Evolutionary conservation across 805 yeast genomes (phyloP).

Genomic region (Zygosaccharomyces bisporus): DNA sequence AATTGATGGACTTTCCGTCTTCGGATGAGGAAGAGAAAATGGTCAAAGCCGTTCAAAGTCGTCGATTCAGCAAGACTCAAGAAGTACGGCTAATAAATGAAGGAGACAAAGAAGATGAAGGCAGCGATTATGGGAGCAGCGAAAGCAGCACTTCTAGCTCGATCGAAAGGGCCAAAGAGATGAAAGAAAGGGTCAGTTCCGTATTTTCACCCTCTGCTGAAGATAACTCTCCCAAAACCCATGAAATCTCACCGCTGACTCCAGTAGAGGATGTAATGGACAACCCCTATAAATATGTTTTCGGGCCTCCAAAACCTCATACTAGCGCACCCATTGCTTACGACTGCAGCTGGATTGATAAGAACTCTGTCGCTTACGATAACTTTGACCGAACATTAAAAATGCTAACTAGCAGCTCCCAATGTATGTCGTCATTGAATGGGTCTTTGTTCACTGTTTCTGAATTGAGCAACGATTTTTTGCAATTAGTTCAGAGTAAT

Average conservation of each 20-base stretch:
- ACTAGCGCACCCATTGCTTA: conserved; percentile 8
- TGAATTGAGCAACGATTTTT: conserved; percentile 11
- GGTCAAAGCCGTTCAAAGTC: neutral
- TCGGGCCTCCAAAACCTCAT: conserved; percentile 15
- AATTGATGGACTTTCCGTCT: conserved; percentile 13
- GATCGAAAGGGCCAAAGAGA: conserved; percentile 15
- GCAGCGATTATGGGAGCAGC: neutral
- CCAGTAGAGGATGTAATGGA: conserved; percentile 18
- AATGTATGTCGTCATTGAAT: neutral
- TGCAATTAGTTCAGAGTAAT: conserved; percentile 7
- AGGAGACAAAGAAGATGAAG: neutral
- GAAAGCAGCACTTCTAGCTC: conserved; percentile 18
- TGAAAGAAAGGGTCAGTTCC: conserved; percentile 16
- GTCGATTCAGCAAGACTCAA: neutral
- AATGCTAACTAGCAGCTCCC: conserved; percentile 8
- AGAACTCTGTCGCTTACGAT: conserved; percentile 8
- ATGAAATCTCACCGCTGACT: conserved; percentile 22
- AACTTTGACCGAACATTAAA: conserved; percentile 11
- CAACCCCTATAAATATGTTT: conserved; percentile 27
- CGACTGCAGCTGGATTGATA: conserved; percentile 12
- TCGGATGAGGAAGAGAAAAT: neutral
- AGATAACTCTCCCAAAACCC: conserved; percentile 5
- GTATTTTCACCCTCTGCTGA: conserved; percentile 12
- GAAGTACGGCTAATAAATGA: neutral
- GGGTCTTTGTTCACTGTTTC: conserved; percentile 9